Percentiles rank a stretch among this genome's conserved stretches.
Evolutionary conservation across 495 filamentous ascomycete genomes (phyloP).

Genomic region (Thozetella sp.): DNA sequence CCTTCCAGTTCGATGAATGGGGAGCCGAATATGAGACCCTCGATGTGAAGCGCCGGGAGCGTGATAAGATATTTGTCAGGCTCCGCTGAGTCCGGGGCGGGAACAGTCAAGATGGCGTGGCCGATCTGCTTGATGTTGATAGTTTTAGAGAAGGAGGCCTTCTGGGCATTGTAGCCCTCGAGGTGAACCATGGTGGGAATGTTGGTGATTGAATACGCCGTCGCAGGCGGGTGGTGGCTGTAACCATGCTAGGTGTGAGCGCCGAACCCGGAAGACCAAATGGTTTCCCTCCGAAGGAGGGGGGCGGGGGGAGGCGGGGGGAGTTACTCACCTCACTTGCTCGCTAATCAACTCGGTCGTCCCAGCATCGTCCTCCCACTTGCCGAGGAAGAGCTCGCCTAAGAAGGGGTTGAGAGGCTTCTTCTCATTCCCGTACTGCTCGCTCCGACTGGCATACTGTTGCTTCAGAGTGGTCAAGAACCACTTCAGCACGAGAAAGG

Average conservation of each 20-base stretch:
- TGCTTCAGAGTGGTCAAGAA: slow-evolving; percentile 95
- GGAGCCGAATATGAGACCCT: slow-evolving; percentile 87
- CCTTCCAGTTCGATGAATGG: slow-evolving; percentile 91
- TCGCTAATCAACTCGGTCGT: slow-evolving; percentile 66
- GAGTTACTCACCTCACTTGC: slow-evolving; percentile 59
- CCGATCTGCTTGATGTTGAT: slow-evolving; percentile 97
- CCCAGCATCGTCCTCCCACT: slow-evolving; percentile 78
- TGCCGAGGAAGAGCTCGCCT: slow-evolving; percentile 88
- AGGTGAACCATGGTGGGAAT: slow-evolving; percentile 80
- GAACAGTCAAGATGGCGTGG: slow-evolving; percentile 82
- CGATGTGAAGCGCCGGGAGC: slow-evolving; percentile 89
- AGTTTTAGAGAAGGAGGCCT: slow-evolving; percentile 88
- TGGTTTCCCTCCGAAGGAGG: slow-evolving; percentile 39
- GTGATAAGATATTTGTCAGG: slow-evolving; percentile 86
- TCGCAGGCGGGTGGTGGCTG: slow-evolving; percentile 97
- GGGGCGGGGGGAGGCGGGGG: slow-evolving; percentile 40
- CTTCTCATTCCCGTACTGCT: slow-evolving; percentile 93
- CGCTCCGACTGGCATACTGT: slow-evolving; percentile 88
- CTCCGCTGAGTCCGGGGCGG: slow-evolving; percentile 49
- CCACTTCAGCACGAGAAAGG: slow-evolving; percentile 91
- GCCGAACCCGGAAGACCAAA: too few relatives aligned
- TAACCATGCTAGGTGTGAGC: slow-evolving; percentile 46
- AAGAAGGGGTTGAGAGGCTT: slow-evolving; percentile 94
- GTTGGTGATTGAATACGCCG: slow-evolving; percentile 91
- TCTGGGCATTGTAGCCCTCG: slow-evolving; percentile 97